phyloP scores from a whole-genome alignment of 768 basidiomycete species.

The Leccinellum luteum region DNA sequence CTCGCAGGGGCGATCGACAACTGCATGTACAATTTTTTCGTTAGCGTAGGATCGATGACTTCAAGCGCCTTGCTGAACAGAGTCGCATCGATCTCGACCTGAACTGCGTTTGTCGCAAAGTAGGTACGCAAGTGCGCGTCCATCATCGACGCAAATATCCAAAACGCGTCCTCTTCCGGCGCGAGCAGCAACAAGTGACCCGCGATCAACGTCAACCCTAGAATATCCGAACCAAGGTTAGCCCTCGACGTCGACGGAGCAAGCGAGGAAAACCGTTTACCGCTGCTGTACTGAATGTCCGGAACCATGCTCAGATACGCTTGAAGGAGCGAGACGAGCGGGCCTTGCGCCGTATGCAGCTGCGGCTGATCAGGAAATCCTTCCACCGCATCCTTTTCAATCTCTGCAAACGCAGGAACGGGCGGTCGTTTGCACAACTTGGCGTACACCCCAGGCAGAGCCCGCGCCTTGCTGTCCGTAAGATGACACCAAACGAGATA shows the following conservation, averaged over 20 bases:
- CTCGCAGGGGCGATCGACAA: constrained; percentile 55
- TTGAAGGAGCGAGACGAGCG: constrained; percentile 57
- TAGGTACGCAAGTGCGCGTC: constrained; percentile 78
- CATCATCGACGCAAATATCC: constrained; percentile 88
- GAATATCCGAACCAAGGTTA: not conserved
- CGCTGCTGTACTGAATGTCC: constrained; percentile 65
- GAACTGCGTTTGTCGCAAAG: constrained; percentile 57
- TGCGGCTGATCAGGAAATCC: constrained; percentile 60
- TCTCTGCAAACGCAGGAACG: constrained; percentile 47
- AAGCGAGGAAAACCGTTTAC: constrained; percentile 35
- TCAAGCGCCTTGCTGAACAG: constrained; percentile 74
- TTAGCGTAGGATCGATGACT: constrained; percentile 50
- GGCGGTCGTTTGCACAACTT: constrained; percentile 56
- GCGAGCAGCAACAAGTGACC: constrained; percentile 71
- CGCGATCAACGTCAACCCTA: constrained; percentile 68
- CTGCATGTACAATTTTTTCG: constrained; percentile 66
- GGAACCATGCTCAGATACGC: constrained; percentile 86
- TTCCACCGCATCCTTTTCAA: constrained; percentile 55
- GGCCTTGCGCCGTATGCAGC: constrained; percentile 53
- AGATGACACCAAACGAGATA: constrained; percentile 84
- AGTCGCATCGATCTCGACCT: constrained; percentile 74
- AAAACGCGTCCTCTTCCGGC: constrained; percentile 88
- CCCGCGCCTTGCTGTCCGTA: constrained; percentile 70
- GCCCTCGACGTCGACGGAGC: not conserved
- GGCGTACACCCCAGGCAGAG: constrained; percentile 65